Evolutionary conservation across 441 rosid species (phyloP).

Genomic region (Gossypium schwendimanii): DNA sequence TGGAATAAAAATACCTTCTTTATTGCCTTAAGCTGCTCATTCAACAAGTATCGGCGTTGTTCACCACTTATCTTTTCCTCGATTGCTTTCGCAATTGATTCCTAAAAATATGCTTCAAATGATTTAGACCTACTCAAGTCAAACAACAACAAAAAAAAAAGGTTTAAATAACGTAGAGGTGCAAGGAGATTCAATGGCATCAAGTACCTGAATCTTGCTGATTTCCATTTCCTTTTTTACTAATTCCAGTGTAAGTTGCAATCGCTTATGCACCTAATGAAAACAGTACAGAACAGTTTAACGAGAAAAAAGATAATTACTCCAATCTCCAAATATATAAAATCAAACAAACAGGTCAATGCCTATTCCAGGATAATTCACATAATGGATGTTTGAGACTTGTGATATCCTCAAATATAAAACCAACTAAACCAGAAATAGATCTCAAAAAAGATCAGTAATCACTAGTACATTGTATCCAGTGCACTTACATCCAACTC

Average conservation of each 20-base stretch:
- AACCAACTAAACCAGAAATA: constrained; percentile 8
- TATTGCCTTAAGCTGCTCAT: constrained; percentile 96
- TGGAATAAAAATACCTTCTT: constrained; percentile 60
- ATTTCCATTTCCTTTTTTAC: constrained; percentile 87
- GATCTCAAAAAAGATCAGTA: not conserved
- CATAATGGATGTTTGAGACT: not conserved
- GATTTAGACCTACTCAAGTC: constrained; percentile 7
- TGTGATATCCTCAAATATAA: not conserved
- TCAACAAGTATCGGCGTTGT: constrained; percentile 95
- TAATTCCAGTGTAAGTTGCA: constrained; percentile 62
- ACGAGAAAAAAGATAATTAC: not conserved
- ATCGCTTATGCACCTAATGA: constrained; percentile 69
- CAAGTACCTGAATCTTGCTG: constrained; percentile 78
- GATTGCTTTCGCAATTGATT: constrained; percentile 92
- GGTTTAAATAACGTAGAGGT: not conserved
- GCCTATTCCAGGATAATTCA: not conserved
- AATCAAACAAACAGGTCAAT: not conserved
- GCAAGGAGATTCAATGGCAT: constrained; percentile 2
- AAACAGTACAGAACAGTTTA: not conserved
- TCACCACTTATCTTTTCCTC: constrained; percentile 98
- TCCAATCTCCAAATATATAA: not conserved
- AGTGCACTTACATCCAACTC: constrained; percentile 85
- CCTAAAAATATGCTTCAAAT: constrained; percentile 40
- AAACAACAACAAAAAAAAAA: constrained; percentile 14
- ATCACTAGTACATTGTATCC: constrained; percentile 3